A percentile compares a stretch with the other conserved stretches of the same genome.
Conservation (phyloP, 441 rosid species). For the Metrosideros polymorpha region DNA sequence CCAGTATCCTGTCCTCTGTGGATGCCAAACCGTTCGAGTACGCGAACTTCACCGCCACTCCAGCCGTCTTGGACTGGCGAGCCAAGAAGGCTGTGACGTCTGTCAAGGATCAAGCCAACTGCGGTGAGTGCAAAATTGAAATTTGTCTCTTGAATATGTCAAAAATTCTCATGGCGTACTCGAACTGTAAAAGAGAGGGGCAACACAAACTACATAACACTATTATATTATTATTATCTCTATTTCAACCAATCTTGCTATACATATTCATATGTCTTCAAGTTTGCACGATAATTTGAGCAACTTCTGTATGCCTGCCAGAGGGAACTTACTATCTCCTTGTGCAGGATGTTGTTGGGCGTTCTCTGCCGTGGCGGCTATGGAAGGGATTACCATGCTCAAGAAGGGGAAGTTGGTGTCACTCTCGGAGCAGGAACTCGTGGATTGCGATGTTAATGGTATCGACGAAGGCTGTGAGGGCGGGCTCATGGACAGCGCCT, state of each 20-base stretch:
- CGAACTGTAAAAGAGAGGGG: not conserved
- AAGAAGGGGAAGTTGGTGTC: not conserved
- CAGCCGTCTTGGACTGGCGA: constrained; percentile 4
- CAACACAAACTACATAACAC: not conserved
- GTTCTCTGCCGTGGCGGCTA: constrained; percentile 10
- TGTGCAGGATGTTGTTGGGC: constrained; percentile 11
- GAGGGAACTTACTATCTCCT: not conserved
- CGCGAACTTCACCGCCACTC: not conserved
- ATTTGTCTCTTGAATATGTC: not conserved
- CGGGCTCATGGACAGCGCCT: constrained; percentile 4
- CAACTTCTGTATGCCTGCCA: not conserved
- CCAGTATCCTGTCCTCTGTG: not conserved
- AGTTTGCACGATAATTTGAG: not conserved
- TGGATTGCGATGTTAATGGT: constrained; percentile 2
- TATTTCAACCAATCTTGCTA: not conserved
- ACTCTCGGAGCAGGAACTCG: constrained; percentile 8
- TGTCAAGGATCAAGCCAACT: constrained; percentile 3
- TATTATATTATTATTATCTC: not conserved
- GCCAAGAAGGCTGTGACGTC: not conserved
- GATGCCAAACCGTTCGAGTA: not conserved
- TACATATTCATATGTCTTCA: not conserved
- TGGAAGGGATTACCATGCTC: constrained; percentile 5
- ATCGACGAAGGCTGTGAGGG: constrained; percentile 1
- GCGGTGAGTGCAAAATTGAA: not conserved
- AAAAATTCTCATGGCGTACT: not conserved